phyloP scores from a whole-genome alignment of 805 yeast species.

The Metschnikowia cerradonensis region DNA sequence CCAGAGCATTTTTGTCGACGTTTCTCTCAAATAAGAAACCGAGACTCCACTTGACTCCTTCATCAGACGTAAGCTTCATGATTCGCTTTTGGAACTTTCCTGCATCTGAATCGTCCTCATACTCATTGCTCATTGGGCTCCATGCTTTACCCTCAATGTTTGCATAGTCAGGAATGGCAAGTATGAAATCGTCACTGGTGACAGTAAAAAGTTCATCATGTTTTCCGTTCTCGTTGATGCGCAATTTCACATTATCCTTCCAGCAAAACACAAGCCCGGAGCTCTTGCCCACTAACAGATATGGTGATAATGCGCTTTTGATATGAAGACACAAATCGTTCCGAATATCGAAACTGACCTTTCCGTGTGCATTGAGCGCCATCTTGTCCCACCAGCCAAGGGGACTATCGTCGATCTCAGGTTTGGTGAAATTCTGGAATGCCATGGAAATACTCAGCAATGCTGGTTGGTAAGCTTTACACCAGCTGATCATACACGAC shows the following conservation, averaged over 20 bases:
- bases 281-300: constrained; percentile 50
- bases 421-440: constrained; percentile 43
- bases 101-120: constrained; percentile 23
- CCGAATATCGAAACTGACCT: constrained; percentile 42
- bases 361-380: constrained; percentile 53
- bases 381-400: constrained; percentile 52
- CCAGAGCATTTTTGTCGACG: constrained; percentile 23
- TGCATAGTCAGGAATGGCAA: constrained; percentile 53
- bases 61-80: constrained; percentile 54
- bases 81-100: constrained; percentile 37
- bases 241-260: constrained; percentile 50
- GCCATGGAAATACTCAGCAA: constrained; percentile 46
- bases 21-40: constrained; percentile 75
- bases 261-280: constrained; percentile 66
- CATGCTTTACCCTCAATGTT: constrained; percentile 31
- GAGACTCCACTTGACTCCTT: constrained; percentile 70
- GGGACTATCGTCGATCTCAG: constrained; percentile 42
- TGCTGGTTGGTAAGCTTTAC: constrained; percentile 60
- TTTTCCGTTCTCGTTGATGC: constrained; percentile 47
- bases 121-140: constrained; percentile 27
- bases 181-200: constrained; percentile 52
- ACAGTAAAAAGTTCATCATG: constrained; percentile 50
- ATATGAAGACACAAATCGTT: constrained; percentile 59
- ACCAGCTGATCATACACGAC: constrained; percentile 58
- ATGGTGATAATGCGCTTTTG: constrained; percentile 58